These are phyloP conservation scores for Hypoxylon sp. DNA, from an alignment of 2,329 filamentous ascomycete species.

Conservation along the genomic window DNA sequence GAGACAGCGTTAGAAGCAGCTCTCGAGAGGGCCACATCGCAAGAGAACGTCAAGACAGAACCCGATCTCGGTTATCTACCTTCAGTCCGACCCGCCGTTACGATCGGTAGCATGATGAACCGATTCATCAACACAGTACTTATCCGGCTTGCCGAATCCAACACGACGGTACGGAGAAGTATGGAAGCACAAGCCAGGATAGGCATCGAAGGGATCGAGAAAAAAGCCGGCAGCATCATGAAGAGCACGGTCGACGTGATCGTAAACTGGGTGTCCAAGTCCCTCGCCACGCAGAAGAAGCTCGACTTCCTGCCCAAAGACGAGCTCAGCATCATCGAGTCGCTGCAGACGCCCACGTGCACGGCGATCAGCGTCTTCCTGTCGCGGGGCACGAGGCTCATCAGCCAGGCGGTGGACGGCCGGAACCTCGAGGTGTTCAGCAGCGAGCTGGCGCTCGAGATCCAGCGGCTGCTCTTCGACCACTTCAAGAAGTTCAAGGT, in stretches of 20 bases:
- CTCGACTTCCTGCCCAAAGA: slow-evolving; percentile 90
- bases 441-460: slow-evolving; percentile 81
- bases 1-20: slow-evolving; percentile 75
- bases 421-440: slow-evolving; percentile 84
- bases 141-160: slow-evolving; percentile 86
- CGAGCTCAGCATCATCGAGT: slow-evolving; percentile 72
- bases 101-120: slow-evolving; percentile 91
- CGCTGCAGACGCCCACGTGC: slow-evolving; percentile 87
- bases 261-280: slow-evolving; percentile 77
- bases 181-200: slow-evolving; percentile 84
- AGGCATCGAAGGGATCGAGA: slow-evolving; percentile 81
- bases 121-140: slow-evolving; percentile 91
- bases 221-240: slow-evolving; percentile 74
- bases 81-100: slow-evolving; percentile 81
- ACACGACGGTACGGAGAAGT: slow-evolving; percentile 86
- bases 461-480: slow-evolving; percentile 82
- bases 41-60: slow-evolving; percentile 82
- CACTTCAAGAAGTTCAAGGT: slow-evolving; percentile 96
- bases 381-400: slow-evolving; percentile 68
- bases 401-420: slow-evolving; percentile 77
- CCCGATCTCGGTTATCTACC: slow-evolving; percentile 88
- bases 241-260: slow-evolving; percentile 71
- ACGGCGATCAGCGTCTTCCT: slow-evolving; percentile 83
- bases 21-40: slow-evolving; percentile 74
- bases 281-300: slow-evolving; percentile 82